A percentile compares a stretch with the other conserved stretches of the same genome.
These are phyloP conservation scores for Brassica cretica DNA, from an alignment of 345 rosid genomes.

Conservation along the genomic window DNA sequence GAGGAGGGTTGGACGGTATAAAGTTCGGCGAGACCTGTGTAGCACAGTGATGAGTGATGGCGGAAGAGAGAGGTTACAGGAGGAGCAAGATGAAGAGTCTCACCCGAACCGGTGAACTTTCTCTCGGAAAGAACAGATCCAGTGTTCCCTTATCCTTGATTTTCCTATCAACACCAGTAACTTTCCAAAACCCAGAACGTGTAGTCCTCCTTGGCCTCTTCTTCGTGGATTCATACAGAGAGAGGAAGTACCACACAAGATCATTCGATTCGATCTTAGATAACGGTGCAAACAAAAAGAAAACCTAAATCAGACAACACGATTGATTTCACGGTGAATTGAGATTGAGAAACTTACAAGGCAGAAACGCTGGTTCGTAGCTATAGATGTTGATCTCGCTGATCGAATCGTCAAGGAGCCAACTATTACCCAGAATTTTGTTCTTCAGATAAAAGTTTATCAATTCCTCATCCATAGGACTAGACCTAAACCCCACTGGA, in stretches of 20 bases:
- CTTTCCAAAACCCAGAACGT: conserved; percentile 41
- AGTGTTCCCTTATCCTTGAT: conserved; percentile 13
- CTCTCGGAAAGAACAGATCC: too few relatives aligned
- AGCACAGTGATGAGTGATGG: neutral
- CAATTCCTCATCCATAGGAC: neutral
- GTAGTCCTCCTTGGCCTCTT: conserved; percentile 31
- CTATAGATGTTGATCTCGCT: neutral
- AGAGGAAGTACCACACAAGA: neutral
- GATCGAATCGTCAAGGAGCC: neutral
- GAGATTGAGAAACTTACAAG: neutral
- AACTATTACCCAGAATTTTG: neutral
- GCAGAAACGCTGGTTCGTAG: neutral
- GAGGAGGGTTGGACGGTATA: neutral
- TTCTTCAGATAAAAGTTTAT: neutral
- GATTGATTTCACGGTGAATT: neutral
- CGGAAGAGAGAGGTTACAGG: neutral
- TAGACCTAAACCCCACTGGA: neutral
- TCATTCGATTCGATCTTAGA: neutral
- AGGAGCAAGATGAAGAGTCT: neutral
- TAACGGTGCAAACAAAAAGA: neutral
- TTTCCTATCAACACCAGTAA: conserved; percentile 37
- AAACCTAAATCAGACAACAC: neutral
- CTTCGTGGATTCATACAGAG: neutral
- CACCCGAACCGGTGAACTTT: neutral
- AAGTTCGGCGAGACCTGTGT: neutral